Conservation (phyloP, 768 basidiomycete species). For the Coprinopsis strossmayeri region DNA sequence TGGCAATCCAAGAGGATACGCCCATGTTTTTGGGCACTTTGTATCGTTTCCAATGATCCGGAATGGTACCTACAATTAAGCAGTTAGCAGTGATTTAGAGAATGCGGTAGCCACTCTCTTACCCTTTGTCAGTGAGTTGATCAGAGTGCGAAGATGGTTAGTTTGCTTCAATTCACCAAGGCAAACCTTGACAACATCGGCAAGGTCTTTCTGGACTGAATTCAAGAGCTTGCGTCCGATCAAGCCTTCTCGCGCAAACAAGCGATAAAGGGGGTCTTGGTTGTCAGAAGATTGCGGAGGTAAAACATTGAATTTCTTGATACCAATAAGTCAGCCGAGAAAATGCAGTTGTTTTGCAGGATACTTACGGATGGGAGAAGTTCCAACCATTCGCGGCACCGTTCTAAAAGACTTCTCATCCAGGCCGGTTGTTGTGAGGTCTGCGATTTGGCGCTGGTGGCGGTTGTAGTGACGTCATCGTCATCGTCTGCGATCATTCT, state of each 20-base stretch:
- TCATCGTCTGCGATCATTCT: constrained; percentile 84
- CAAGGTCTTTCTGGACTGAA: constrained; percentile 75
- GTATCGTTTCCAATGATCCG: constrained; percentile 83
- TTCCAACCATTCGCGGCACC: constrained; percentile 79
- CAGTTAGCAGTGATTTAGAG: constrained; percentile 9
- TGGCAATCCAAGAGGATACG: constrained; percentile 79
- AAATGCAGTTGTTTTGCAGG: neutral
- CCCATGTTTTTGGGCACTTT: constrained; percentile 80
- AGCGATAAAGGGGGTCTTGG: constrained; percentile 79
- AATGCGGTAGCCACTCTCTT: constrained; percentile 8
- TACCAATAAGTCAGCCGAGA: neutral
- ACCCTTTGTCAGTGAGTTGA: constrained; percentile 91
- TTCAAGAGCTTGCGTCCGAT: constrained; percentile 76
- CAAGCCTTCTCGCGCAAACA: constrained; percentile 82
- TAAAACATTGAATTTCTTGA: constrained; percentile 57
- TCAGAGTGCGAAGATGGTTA: constrained; percentile 87
- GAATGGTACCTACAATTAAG: constrained; percentile 65
- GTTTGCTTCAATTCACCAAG: constrained; percentile 89
- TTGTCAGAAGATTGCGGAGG: constrained; percentile 62
- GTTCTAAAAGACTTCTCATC: constrained; percentile 83
- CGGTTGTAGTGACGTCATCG: constrained; percentile 57
- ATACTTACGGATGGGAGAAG: constrained; percentile 70
- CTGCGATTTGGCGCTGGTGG: constrained; percentile 54
- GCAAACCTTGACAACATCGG: constrained; percentile 78
- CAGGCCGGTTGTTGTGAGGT: constrained; percentile 82